Evolutionary conservation across 2,329 filamentous ascomycete species (phyloP).

Genomic region (Fusarium poae): DNA sequence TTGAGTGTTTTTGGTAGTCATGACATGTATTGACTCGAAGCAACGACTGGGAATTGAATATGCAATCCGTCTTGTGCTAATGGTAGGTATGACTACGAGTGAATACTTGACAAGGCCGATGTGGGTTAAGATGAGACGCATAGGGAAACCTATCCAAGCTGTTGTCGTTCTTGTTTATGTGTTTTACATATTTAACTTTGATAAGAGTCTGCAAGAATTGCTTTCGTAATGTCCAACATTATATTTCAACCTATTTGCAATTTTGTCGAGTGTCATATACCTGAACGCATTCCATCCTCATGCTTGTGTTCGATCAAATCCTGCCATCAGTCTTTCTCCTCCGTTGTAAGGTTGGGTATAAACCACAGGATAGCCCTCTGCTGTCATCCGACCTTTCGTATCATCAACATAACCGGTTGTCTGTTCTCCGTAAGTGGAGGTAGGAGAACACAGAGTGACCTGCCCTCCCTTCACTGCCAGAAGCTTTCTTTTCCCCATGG

Average conservation of each 20-base stretch:
- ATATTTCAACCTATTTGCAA: background rate
- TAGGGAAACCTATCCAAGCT: too few species aligned
- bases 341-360: background rate
- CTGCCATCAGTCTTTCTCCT: background rate
- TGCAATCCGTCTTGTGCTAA: too few species aligned
- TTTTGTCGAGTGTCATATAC: accelerated
- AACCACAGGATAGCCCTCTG: background rate
- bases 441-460: background rate
- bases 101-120: too few species aligned
- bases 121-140: too few species aligned
- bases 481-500: background rate
- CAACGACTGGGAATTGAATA: too few species aligned
- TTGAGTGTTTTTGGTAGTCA: background rate
- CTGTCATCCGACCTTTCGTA: background rate
- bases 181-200: too few species aligned
- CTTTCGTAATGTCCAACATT: background rate
- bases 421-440: background rate
- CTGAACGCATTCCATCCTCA: background rate
- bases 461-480: background rate
- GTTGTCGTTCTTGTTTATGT: too few species aligned
- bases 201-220: background rate
- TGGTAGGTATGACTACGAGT: too few species aligned
- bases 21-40: background rate
- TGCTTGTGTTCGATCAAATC: background rate
- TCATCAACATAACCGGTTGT: background rate